These are phyloP conservation scores for Gymnopilus junonius DNA, from an alignment of 768 basidiomycete species.

Conservation along the genomic window DNA sequence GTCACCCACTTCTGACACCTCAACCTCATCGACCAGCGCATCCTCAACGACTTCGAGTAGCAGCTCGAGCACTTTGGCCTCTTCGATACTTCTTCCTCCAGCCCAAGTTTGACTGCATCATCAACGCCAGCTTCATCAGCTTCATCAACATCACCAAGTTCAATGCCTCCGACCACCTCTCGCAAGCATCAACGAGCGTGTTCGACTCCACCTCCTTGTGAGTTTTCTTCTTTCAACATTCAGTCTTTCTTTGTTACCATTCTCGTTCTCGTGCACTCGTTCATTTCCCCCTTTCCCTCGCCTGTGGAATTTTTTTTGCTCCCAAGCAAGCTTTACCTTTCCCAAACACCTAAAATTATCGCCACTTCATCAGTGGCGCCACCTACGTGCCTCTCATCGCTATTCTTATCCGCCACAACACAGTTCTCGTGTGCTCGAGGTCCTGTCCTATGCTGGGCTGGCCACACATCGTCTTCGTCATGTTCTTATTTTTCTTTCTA, in stretches of 20 bases:
- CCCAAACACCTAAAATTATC: not conserved
- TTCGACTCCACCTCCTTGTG: slow-evolving; percentile 13
- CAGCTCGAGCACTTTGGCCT: slow-evolving; percentile 2
- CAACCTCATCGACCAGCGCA: not conserved
- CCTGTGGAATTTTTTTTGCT: not conserved
- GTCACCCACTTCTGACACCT: not conserved
- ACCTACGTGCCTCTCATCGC: not conserved
- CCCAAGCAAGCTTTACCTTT: not conserved
- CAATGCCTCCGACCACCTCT: slow-evolving; percentile 8
- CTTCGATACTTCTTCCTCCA: not conserved
- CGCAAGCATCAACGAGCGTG: slow-evolving; percentile 18
- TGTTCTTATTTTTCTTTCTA: not conserved
- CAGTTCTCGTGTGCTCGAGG: not conserved
- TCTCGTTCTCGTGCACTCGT: not conserved
- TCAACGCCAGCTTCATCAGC: not conserved
- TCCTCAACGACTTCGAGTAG: not conserved
- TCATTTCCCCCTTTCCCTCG: not conserved
- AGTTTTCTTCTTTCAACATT: not conserved
- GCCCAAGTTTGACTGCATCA: not conserved
- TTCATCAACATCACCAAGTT: not conserved
- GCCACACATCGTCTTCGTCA: not conserved
- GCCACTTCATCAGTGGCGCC: not conserved
- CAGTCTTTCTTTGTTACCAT: not conserved
- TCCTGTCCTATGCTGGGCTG: not conserved
- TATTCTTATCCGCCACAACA: not conserved